Evolutionary conservation across 73 alveolate genomes (phyloP).

Genomic region (Durusdinium trenchii): DNA sequence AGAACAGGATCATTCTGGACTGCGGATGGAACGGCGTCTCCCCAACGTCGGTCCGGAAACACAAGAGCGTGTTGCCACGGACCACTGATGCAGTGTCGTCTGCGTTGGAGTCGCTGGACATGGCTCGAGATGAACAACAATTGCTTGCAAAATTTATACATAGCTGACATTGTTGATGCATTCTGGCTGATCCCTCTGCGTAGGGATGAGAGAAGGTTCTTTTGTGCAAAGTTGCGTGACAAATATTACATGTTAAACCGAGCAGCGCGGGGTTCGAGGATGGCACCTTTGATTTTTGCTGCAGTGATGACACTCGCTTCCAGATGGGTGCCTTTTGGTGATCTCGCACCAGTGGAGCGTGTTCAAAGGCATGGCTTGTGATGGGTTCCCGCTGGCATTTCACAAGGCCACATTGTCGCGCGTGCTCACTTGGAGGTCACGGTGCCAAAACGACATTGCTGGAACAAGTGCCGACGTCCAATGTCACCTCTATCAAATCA

Average conservation of each 20-base stretch:
- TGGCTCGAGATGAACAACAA: background rate
- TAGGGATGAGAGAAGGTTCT: background rate
- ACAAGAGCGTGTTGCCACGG: background rate
- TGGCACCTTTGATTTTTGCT: background rate
- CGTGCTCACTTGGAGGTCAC: too few relatives aligned
- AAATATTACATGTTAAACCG: background rate
- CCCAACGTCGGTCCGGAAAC: background rate
- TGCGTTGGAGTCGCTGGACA: background rate
- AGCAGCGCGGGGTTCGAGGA: background rate
- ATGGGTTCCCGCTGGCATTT: too few relatives aligned
- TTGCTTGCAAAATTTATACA: background rate
- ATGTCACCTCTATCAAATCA: too few relatives aligned
- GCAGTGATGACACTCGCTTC: background rate
- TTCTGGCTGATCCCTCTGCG: background rate
- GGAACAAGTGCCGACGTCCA: too few relatives aligned
- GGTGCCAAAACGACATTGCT: too few relatives aligned
- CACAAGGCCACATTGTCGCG: too few relatives aligned
- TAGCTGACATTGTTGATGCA: background rate
- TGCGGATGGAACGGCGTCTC: background rate
- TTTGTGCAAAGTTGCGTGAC: background rate
- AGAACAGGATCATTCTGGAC: conserved; percentile 16
- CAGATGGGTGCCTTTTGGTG: background rate
- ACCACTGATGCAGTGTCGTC: background rate
- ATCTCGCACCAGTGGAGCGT: too few relatives aligned
- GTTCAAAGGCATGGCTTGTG: too few relatives aligned